phyloP scores from a whole-genome alignment of 1,139 yeast species.

The Yamadazyma taylorii region DNA sequence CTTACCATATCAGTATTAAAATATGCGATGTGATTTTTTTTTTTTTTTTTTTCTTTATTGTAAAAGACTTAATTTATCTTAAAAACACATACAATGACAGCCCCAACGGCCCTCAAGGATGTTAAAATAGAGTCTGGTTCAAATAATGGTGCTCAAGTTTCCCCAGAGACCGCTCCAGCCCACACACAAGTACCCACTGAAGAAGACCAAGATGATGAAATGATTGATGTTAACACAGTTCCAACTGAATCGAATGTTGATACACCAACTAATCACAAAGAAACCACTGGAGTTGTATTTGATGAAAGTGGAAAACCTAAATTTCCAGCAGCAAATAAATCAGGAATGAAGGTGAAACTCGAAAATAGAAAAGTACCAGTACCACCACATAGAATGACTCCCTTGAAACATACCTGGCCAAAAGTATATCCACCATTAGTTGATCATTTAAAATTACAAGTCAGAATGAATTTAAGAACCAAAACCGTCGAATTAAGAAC shows the following conservation, averaged over 20 bases:
- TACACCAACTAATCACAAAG: conserved; percentile 21
- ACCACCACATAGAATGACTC: conserved; percentile 96
- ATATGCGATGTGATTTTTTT: conserved; percentile 20
- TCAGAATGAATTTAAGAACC: conserved; percentile 87
- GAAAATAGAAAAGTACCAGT: conserved; percentile 89
- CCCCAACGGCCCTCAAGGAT: conserved; percentile 64
- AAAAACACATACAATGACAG: conserved; percentile 73
- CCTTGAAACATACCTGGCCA: conserved; percentile 85
- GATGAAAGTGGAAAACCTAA: conserved; percentile 92
- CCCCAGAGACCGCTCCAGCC: too few relatives aligned
- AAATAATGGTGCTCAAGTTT: background rate
- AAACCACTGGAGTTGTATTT: conserved; percentile 56
- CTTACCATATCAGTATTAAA: too few relatives aligned
- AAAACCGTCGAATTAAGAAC: conserved; percentile 88
- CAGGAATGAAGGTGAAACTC: conserved; percentile 70
- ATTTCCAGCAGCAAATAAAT: conserved; percentile 70
- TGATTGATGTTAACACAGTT: conserved; percentile 61
- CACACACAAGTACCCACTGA: too few relatives aligned
- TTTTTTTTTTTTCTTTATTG: conserved; percentile 5
- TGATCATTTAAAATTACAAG: conserved; percentile 91
- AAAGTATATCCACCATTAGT: conserved; percentile 95
- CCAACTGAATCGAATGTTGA: conserved; percentile 25
- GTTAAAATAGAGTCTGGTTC: conserved; percentile 6
- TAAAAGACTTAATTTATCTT: background rate
- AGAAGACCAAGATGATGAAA: conserved; percentile 51